These are phyloP conservation scores for Pyrenochaeta sp. DNA, from an alignment of 2,329 filamentous ascomycete species.

Conservation along the genomic window DNA sequence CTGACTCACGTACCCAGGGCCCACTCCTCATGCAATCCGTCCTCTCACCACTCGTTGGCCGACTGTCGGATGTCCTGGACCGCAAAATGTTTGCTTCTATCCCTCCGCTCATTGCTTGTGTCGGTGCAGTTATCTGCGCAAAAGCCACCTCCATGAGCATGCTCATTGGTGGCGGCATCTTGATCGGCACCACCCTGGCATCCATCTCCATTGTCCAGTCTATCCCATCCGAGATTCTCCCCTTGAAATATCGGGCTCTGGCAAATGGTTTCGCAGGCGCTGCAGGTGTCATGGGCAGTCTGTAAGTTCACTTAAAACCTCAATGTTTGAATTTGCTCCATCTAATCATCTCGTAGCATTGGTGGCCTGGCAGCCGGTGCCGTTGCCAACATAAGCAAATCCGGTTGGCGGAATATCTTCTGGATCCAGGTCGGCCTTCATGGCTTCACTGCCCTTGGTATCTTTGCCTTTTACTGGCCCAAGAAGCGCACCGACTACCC, in stretches of 20 bases:
- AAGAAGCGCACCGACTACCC: conserved; percentile 37
- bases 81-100: conserved; percentile 62
- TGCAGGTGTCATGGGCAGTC: conserved; percentile 59
- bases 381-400: conserved; percentile 56
- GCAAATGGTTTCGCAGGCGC: conserved; percentile 63
- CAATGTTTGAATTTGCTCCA: too few relatives aligned
- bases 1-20: conserved; percentile 48
- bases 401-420: conserved; percentile 65
- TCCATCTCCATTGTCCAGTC: conserved; percentile 64
- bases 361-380: conserved; percentile 61
- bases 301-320: conserved; percentile 54
- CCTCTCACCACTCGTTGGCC: conserved; percentile 63
- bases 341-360: conserved; percentile 44
- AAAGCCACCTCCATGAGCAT: conserved; percentile 64
- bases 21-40: conserved; percentile 66
- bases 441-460: conserved; percentile 55
- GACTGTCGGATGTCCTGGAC: conserved; percentile 64
- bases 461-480: conserved; percentile 51
- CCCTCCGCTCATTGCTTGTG: conserved; percentile 62
- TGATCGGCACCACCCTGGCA: conserved; percentile 63
- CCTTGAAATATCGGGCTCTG: conserved; percentile 63
- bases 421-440: conserved; percentile 67
- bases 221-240: conserved; percentile 64
- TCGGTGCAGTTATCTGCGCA: conserved; percentile 62
- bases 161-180: conserved; percentile 64